These are phyloP conservation scores for Globisporangium acanthophoron DNA, from an alignment of 352 stramenopile species.

Conservation along the genomic window DNA sequence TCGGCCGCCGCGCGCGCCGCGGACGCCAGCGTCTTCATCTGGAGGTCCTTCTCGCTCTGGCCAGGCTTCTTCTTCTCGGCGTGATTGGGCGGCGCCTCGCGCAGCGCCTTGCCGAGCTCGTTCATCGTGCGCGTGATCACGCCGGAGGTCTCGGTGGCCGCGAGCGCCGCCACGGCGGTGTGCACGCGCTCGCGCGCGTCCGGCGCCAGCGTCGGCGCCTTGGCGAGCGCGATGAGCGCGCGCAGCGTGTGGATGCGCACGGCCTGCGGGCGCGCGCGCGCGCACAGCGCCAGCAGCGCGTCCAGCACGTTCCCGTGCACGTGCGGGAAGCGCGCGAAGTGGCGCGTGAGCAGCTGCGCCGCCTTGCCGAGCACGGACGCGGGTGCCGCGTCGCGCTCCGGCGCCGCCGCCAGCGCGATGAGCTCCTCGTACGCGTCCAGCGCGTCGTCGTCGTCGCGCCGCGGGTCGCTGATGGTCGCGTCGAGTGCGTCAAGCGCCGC, in stretches of 20 bases:
- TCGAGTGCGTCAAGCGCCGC: conserved; percentile 68
- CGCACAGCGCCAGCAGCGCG: conserved; percentile 47
- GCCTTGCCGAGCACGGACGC: conserved; percentile 62
- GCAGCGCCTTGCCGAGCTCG: conserved; percentile 40
- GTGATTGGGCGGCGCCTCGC: conserved; percentile 11
- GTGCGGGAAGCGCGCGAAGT: conserved; percentile 76
- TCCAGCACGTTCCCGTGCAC: conserved; percentile 72
- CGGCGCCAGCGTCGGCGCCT: conserved; percentile 31
- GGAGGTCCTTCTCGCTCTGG: background rate
- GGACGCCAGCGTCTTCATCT: background rate
- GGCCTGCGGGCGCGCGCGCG: conserved; percentile 30
- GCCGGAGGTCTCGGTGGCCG: conserved; percentile 42
- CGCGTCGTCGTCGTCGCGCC: conserved; percentile 64
- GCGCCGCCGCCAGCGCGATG: conserved; percentile 38
- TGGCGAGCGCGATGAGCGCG: conserved; percentile 52
- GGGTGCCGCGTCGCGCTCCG: conserved; percentile 13
- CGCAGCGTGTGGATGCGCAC: conserved; percentile 76
- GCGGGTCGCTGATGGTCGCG: conserved; percentile 46
- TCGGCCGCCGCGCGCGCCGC: background rate
- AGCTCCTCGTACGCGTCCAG: conserved; percentile 74
- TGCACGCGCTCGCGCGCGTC: conserved; percentile 27
- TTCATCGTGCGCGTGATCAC: conserved; percentile 63
- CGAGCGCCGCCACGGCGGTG: conserved; percentile 23
- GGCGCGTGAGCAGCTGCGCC: conserved; percentile 66
- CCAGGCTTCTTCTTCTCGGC: background rate